Evolutionary conservation across 2,329 filamentous ascomycete genomes (phyloP).

Genomic region (Penicillium sp.): DNA sequence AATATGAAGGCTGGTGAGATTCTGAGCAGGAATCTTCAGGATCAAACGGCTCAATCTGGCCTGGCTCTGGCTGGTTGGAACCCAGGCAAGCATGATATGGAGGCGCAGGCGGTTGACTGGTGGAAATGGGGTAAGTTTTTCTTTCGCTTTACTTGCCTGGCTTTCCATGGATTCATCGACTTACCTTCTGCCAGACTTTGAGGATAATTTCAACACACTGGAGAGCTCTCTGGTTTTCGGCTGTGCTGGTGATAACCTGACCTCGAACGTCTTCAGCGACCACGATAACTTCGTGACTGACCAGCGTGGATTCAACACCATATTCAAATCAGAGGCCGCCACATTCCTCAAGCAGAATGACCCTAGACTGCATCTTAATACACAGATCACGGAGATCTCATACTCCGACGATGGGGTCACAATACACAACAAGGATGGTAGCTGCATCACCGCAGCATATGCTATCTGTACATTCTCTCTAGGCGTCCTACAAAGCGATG

Average conservation of each 20-base stretch:
- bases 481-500: conserved; percentile 65
- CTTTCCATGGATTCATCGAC: not conserved
- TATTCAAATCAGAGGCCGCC: conserved; percentile 59
- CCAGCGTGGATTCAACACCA: conserved; percentile 61
- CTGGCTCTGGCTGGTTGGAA: conserved; percentile 64
- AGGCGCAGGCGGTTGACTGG: conserved; percentile 61
- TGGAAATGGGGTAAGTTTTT: conserved; percentile 46
- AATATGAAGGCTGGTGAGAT: conserved; percentile 59
- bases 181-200: conserved; percentile 51
- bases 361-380: conserved; percentile 58
- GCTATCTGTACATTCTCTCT: conserved; percentile 69
- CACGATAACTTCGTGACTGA: conserved; percentile 64
- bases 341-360: conserved; percentile 60
- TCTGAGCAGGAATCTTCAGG: conserved; percentile 60
- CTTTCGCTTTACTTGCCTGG: conserved; percentile 47
- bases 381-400: conserved; percentile 56
- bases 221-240: conserved; percentile 58
- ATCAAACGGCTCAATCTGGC: conserved; percentile 61
- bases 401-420: conserved; percentile 57
- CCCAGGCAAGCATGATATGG: conserved; percentile 41
- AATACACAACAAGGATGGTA: conserved; percentile 55
- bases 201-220: conserved; percentile 59
- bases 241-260: conserved; percentile 58
- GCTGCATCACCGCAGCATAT: conserved; percentile 60
- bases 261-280: conserved; percentile 62